Evolutionary conservation across 2,329 filamentous ascomycete genomes (phyloP).

Genomic region (Aspergillus eucalypticola): DNA sequence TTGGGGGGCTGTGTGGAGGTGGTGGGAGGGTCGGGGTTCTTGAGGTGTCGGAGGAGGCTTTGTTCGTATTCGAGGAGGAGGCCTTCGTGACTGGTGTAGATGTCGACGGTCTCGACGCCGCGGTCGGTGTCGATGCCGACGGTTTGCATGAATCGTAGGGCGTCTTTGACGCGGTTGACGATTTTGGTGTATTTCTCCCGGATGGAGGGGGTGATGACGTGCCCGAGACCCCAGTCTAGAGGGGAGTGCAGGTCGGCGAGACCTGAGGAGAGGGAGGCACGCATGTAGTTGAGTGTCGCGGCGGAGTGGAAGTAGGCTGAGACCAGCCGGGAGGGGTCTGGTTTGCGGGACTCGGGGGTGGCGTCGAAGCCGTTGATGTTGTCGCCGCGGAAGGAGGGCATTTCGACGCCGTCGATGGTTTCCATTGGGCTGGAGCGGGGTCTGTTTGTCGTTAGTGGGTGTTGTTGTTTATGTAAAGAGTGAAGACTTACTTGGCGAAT

Average conservation of each 20-base stretch:
- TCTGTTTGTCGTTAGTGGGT: constrained; percentile 27
- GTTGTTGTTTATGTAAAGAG: not conserved
- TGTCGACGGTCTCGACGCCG: constrained; percentile 85
- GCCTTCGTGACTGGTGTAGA: constrained; percentile 95
- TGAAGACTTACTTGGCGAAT: constrained; percentile 70
- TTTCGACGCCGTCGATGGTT: constrained; percentile 72
- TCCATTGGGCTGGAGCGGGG: constrained; percentile 88
- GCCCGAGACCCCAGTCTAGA: constrained; percentile 90
- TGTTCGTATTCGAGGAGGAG: constrained; percentile 94
- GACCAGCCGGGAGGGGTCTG: constrained; percentile 82
- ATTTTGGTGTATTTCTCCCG: constrained; percentile 85
- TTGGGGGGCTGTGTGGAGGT: constrained; percentile 37
- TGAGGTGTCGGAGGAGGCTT: constrained; percentile 74
- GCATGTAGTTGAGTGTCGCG: constrained; percentile 89
- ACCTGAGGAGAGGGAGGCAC: constrained; percentile 78
- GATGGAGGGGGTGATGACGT: constrained; percentile 79
- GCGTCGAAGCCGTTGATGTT: constrained; percentile 83
- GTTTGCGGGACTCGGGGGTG: constrained; percentile 67
- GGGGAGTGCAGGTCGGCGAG: constrained; percentile 93
- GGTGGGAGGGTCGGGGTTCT: constrained; percentile 64
- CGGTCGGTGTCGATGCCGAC: constrained; percentile 85
- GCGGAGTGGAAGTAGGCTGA: constrained; percentile 95
- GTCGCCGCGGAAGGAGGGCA: constrained; percentile 90
- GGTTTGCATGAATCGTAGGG: constrained; percentile 89
- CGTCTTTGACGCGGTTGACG: constrained; percentile 83